Evolutionary conservation across 495 filamentous ascomycete genomes (phyloP).

Genomic region (Penicillium daleae): DNA sequence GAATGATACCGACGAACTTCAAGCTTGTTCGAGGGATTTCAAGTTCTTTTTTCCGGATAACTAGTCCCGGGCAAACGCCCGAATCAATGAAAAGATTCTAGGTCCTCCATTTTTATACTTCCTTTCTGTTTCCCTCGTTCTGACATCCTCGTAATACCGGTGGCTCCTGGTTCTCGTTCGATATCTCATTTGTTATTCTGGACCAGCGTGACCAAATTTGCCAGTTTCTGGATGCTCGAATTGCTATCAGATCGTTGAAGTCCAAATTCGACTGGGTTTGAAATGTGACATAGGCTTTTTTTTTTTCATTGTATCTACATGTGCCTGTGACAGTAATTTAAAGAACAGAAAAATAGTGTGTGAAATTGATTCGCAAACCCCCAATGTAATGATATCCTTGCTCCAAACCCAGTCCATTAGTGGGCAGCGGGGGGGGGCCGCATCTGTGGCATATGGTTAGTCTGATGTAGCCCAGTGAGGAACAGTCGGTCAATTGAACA

Average conservation of each 20-base stretch:
- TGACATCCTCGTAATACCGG: not conserved
- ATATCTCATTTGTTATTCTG: too few relatives aligned
- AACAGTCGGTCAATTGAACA: conserved; percentile 40
- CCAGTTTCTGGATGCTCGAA: too few relatives aligned
- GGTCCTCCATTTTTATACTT: conserved; percentile 22
- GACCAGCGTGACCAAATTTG: too few relatives aligned
- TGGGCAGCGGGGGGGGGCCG: conserved; percentile 25
- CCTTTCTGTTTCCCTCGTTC: not conserved
- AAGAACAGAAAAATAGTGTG: not conserved
- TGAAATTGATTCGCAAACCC: conserved; percentile 6
- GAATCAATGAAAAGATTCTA: conserved; percentile 39
- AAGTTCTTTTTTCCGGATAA: conserved; percentile 34
- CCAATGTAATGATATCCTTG: conserved; percentile 4
- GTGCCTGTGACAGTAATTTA: not conserved
- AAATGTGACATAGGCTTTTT: not conserved
- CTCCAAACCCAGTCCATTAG: conserved; percentile 11
- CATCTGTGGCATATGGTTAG: conserved; percentile 20
- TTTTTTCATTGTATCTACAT: conserved; percentile 10
- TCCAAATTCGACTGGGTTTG: not conserved
- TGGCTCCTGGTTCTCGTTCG: not conserved
- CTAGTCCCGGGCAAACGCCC: conserved; percentile 24
- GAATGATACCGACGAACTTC: conserved; percentile 50
- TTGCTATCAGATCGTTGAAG: not conserved
- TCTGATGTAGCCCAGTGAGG: not conserved
- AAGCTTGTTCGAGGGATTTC: conserved; percentile 39